phyloP scores from a whole-genome alignment of 495 filamentous ascomycete species.

The Oidiodendron maius region DNA sequence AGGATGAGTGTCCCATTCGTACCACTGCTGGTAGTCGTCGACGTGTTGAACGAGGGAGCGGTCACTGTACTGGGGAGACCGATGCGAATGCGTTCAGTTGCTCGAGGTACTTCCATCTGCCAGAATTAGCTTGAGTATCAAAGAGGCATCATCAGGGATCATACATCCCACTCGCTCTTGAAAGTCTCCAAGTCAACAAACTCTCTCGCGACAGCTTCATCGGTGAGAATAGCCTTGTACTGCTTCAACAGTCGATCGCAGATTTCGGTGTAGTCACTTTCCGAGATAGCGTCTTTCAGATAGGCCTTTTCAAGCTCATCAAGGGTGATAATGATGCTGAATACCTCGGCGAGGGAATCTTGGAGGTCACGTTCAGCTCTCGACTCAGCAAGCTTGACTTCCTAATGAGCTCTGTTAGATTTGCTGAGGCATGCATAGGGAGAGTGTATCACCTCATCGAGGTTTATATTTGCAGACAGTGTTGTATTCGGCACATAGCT shows the following conservation, averaged over 20 bases:
- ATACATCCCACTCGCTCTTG: slow-evolving; percentile 84
- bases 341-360: slow-evolving; percentile 94
- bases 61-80: slow-evolving; percentile 65
- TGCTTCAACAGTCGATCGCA: slow-evolving; percentile 91
- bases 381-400: slow-evolving; percentile 85
- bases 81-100: slow-evolving; percentile 85
- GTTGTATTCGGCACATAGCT: slow-evolving; percentile 79
- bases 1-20: slow-evolving; percentile 72
- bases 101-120: slow-evolving; percentile 90
- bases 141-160: slow-evolving; percentile 22
- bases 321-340: slow-evolving; percentile 92
- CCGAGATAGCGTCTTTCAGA: slow-evolving; percentile 89
- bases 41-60: slow-evolving; percentile 39
- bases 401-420: slow-evolving; percentile 41
- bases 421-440: background rate
- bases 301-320: slow-evolving; percentile 96
- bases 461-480: slow-evolving; percentile 80
- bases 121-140: background rate
- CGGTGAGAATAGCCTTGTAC: slow-evolving; percentile 87
- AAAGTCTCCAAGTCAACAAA: slow-evolving; percentile 93
- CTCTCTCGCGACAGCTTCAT: slow-evolving; percentile 74
- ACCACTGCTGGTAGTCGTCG: slow-evolving; percentile 36
- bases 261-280: slow-evolving; percentile 90
- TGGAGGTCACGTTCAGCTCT: slow-evolving; percentile 86
- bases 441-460: slow-evolving; percentile 69